A percentile compares a stretch with the other conserved stretches of the same genome.
Conservation (phyloP, 2,329 filamentous ascomycete species). For the Aspergillus quadricinctus region DNA sequence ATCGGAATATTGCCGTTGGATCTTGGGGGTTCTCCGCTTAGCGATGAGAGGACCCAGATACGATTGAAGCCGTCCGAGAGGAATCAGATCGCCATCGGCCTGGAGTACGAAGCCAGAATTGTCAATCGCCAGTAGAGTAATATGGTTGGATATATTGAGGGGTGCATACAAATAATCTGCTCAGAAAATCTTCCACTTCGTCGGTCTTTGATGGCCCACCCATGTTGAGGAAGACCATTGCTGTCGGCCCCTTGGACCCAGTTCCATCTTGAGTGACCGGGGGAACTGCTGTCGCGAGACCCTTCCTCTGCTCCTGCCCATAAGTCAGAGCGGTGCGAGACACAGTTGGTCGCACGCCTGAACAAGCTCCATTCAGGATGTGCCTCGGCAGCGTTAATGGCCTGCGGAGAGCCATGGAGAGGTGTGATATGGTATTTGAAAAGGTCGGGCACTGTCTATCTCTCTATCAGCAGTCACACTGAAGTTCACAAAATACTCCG, state of each 20-base stretch:
- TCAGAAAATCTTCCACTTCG: conserved; percentile 87
- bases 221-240: conserved; percentile 99
- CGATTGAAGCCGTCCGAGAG: conserved; percentile 83
- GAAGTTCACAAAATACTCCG: background rate
- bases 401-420: conserved; percentile 40
- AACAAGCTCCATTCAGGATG: conserved; percentile 19
- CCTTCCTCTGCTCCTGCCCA: conserved; percentile 23
- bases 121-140: conserved; percentile 2
- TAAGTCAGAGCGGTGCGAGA: conserved; percentile 19
- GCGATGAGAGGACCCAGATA: conserved; percentile 90
- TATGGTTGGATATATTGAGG: background rate
- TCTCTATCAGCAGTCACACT: background rate
- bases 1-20: conserved; percentile 88
- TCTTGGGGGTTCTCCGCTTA: conserved; percentile 85
- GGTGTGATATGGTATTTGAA: background rate
- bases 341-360: conserved; percentile 16
- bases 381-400: conserved; percentile 30
- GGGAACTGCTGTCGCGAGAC: conserved; percentile 60
- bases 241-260: conserved; percentile 74
- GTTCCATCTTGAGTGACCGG: conserved; percentile 75
- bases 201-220: conserved; percentile 83
- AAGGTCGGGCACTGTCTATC: background rate
- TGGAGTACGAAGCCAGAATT: conserved; percentile 33
- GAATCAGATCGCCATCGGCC: conserved; percentile 92
- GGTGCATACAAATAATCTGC: conserved; percentile 76